Conservation (phyloP, 2,329 filamentous ascomycete species). For the Neurospora sp. region DNA sequence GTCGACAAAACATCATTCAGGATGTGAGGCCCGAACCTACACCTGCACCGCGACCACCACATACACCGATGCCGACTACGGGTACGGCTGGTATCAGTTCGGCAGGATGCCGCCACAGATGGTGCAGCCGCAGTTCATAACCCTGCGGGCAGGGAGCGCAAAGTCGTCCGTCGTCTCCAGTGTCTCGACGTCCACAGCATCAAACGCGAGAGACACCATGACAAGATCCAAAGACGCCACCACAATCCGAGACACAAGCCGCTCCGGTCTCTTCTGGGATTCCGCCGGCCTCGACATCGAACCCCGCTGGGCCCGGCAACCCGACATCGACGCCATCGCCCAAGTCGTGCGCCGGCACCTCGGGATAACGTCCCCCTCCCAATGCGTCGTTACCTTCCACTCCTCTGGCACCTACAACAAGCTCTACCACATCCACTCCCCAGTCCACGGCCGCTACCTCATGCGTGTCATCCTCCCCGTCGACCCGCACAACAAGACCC, state of each 20-base stretch:
- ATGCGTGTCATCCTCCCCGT: conserved; percentile 21
- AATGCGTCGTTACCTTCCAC: conserved; percentile 17
- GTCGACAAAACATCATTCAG: not conserved
- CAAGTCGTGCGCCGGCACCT: conserved; percentile 17
- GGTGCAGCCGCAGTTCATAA: not conserved
- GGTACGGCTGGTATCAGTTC: not conserved
- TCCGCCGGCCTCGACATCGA: conserved; percentile 13
- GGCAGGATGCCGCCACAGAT: not conserved
- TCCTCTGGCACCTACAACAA: conserved; percentile 22
- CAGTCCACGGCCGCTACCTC: conserved; percentile 7
- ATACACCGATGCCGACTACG: not conserved
- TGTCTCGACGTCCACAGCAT: not conserved
- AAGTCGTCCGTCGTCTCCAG: not conserved
- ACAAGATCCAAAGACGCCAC: not conserved
- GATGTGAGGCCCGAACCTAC: not conserved
- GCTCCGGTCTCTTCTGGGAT: conserved; percentile 17
- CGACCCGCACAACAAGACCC: conserved; percentile 18
- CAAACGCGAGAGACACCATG: not conserved
- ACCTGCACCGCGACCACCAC: not conserved
- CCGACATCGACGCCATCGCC: conserved; percentile 17
- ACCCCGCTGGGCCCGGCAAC: conserved; percentile 17
- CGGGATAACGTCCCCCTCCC: conserved; percentile 9
- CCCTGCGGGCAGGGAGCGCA: not conserved
- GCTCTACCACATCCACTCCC: conserved; percentile 18
- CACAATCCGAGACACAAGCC: conserved; percentile 10